phyloP scores from a whole-genome alignment of 2,329 filamentous ascomycete species.

The Metarhizium anisopliae region DNA sequence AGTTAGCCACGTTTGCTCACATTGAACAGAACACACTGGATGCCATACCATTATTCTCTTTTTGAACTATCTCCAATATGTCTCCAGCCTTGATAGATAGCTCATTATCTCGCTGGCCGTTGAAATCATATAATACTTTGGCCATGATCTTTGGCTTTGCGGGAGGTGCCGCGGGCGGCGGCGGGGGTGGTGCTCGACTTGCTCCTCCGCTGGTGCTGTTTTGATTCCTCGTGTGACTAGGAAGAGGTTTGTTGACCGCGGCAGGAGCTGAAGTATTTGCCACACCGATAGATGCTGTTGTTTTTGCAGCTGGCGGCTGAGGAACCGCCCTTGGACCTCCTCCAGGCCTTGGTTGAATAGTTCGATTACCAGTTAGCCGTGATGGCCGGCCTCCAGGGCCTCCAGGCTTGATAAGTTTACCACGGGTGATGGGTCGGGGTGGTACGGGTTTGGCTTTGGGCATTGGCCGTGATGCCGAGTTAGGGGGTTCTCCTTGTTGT shows the following conservation, averaged over 20 bases:
- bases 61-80: slow-evolving; percentile 81
- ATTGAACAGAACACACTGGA: background rate
- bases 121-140: slow-evolving; percentile 89
- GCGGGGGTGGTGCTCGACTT: slow-evolving; percentile 52
- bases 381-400: slow-evolving; percentile 77
- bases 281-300: background rate
- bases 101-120: slow-evolving; percentile 75
- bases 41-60: slow-evolving; percentile 81
- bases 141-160: slow-evolving; percentile 61
- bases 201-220: slow-evolving; percentile 41
- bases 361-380: slow-evolving; percentile 49
- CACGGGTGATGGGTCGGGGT: slow-evolving; percentile 83
- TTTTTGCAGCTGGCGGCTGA: slow-evolving; percentile 23
- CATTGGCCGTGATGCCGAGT: slow-evolving; percentile 72
- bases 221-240: slow-evolving; percentile 46
- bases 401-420: slow-evolving; percentile 84
- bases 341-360: slow-evolving; percentile 33
- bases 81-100: slow-evolving; percentile 73
- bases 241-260: slow-evolving; percentile 21
- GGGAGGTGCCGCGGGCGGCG: slow-evolving; percentile 58
- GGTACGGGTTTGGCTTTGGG: slow-evolving; percentile 81
- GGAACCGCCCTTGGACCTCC: slow-evolving; percentile 23
- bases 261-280: slow-evolving; percentile 4
- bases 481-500: slow-evolving; percentile 71
- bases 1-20: slow-evolving; percentile 13